Evolutionary conservation across 495 filamentous ascomycete genomes (phyloP).

Genomic region (Cetradonia linearis): DNA sequence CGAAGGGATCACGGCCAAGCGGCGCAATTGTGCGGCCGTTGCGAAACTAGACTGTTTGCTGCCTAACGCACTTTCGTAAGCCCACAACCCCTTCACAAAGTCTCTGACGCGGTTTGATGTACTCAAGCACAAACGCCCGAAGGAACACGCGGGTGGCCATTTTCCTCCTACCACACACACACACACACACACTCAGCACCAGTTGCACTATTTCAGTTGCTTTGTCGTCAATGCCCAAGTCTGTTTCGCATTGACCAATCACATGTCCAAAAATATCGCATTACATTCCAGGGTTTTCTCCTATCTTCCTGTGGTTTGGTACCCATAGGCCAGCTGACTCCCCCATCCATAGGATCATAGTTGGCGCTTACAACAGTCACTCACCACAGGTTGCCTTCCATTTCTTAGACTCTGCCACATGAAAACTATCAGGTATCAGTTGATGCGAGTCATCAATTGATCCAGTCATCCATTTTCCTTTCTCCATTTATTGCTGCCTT

Average conservation of each 20-base stretch:
- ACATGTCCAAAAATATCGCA: not conserved
- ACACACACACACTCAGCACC: not conserved
- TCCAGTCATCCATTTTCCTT: slow-evolving; percentile 21
- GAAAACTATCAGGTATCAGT: slow-evolving; percentile 11
- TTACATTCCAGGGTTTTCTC: slow-evolving; percentile 7
- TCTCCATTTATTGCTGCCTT: slow-evolving; percentile 14
- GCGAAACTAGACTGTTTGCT: not conserved
- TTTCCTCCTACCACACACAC: not conserved
- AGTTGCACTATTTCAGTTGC: not conserved
- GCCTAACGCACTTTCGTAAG: not conserved
- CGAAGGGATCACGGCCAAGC: not conserved
- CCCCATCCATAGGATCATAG: slow-evolving; percentile 7
- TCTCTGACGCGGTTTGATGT: slow-evolving; percentile 6
- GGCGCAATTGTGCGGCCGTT: not conserved
- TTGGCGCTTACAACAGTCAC: slow-evolving; percentile 6
- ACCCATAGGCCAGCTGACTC: slow-evolving; percentile 10
- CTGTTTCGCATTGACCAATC: slow-evolving; percentile 16
- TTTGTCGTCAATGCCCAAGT: slow-evolving; percentile 9
- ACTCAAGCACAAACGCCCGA: slow-evolving; percentile 7
- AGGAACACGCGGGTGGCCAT: slow-evolving; percentile 8
- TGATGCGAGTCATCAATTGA: slow-evolving; percentile 17
- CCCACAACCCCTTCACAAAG: not conserved
- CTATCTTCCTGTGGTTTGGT: slow-evolving; percentile 7
- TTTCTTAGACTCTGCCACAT: slow-evolving; percentile 4
- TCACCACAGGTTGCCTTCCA: slow-evolving; percentile 6